Base-by-base conservation (phyloP, 106 monocot genomes). In the Acorus gramineus region DNA sequence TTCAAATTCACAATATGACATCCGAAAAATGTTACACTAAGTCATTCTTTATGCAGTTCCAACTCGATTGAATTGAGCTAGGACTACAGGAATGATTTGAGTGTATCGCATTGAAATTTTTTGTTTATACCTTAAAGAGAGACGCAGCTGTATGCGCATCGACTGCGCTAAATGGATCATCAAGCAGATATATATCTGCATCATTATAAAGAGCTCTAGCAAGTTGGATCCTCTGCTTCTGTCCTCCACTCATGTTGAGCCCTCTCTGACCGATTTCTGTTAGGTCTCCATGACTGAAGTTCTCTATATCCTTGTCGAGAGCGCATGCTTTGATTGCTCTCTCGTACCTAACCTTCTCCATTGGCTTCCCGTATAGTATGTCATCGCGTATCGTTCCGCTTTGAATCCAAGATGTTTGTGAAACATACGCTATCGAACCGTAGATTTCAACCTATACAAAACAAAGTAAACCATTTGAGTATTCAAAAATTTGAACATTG, bases 191-290 rank as follows among this genome's bases (percentile, higher is more conserved):
- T 28, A 69, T 67, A 66, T 94, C 94, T 7, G 83, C 84, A 69
- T 94, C 89, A 59, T 58, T 84, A 57, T 90, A 94, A 4, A 90
- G 84, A 11, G 89, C 94, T 78, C 94, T 72, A 6, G 94, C 94
- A 2, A 94, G 72, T 60, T 94, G 94, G 71, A 90, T 80, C 77
- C 94, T 84, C 63, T 94, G 94, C 68, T 86, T 94, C 74, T 94
- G 94, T 6, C 94, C 94, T 3, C 94, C 94, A 57, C 94, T 94
- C 89, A 94, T 77, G 63, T 94, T 94, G 5, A 94, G 48, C 11
- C 94, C 94, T 78, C 89, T 86, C 77, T 94, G 86, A 2, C 94
- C 94, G 11, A 94, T 94, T 71, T 94, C 94, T 2, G 94, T 94
- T 3, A 84, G 75, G 48, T 94, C 94, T 28, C 89, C 82, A 70